Base-by-base conservation (phyloP, 768 basidiomycete species). In the Tylopilus vinaceipallidus region DNA sequence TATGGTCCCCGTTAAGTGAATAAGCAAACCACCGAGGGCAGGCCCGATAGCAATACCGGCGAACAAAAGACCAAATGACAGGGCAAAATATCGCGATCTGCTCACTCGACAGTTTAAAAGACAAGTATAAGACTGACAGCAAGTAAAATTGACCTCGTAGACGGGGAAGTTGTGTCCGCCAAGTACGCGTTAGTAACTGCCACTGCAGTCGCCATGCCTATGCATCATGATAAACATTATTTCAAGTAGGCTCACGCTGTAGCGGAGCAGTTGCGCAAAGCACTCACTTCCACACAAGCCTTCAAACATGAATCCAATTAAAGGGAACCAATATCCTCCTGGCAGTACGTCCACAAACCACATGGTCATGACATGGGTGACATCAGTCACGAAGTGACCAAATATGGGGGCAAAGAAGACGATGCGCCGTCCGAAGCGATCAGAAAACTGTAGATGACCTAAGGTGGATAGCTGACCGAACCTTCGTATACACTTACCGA, bases 11-110 rank as follows among this genome's bases (percentile, higher is more conserved):
- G 84, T 87, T 20, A 67, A 57, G 30, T 71, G 77, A 60, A 93
- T 80, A 34, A 91, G 61, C 30, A 88, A 50, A 43, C 80, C 76
- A 13, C 91, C 89, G 0, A 93, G 49, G 4, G 81, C 75, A 5
- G 93, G 93, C 1, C 93, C 93, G 17, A 88, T 26, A 1, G 84
- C 85, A 61, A 88, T 75, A n/a, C 93, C 93, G 9, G 71, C 61
- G 67, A 88, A 91, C 38, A 84, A 52, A 4, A 90, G 71, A 1
- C 93, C 93, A 2, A 82, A 68, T 37, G 73, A 71, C 27, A 87
- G 65, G 1, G 89, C 88, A 60, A 88, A 84, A 19, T 75, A 72
- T 6, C 78, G 78, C 5, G 87, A 82, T 44, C 88, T 89, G 47
- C 8, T 7, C 40, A 22, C 22, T 27, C 23, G 36, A 39, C 24